Base-by-base conservation (phyloP, 2,329 filamentous ascomycete genomes). In the Ascochyta rabiei region DNA sequence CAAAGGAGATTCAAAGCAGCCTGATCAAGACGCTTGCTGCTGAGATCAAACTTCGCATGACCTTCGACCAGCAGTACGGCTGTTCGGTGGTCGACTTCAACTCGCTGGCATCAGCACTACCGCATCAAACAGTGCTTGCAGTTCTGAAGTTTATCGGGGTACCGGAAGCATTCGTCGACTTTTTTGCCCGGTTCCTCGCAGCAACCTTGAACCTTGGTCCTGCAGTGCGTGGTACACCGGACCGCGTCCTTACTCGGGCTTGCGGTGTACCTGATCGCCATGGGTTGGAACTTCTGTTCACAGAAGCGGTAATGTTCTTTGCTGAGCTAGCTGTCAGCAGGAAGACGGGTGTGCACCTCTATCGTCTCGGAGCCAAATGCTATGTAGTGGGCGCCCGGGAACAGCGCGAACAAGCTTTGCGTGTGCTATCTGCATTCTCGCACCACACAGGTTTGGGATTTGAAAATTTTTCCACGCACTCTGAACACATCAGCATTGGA, bases 131-230 rank as follows among this genome's bases (percentile, higher is more conserved):
- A 0, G 80, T 89, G 16, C 71, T 84, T n/a, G 70, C 77, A 0
- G 50, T 87, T 0, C 69, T 89, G 56, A 74, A 79, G 24, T 87
- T 84, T 62, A 80, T 89, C 39, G 84, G 85, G 0, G 77, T 89
- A 4, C 80, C 83, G 0, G 68, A 81, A 2, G 70, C 64, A 0
- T 87, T 86, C 82, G 64, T 87, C 1, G 67, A 69, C 6, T 86
- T 89, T 67, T 89, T 89, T 69, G 72, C 69, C 12, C 79, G 75
- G 2, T 88, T 86, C 45, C 62, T 73, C 2, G 28, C 53, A 4
- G 62, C 62, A 0, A 67, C 61, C 1, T 40, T 72, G 48, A 68
- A 69, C 43, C 63, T 69, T 41, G 60, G 64, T 9, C 61, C 66
- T 5, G 37, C 62, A 15, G 49, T 66, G 1, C 59, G 57, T 9